phyloP scores from a whole-genome alignment of 148 eudicot species.

The Cornus kousa region DNA sequence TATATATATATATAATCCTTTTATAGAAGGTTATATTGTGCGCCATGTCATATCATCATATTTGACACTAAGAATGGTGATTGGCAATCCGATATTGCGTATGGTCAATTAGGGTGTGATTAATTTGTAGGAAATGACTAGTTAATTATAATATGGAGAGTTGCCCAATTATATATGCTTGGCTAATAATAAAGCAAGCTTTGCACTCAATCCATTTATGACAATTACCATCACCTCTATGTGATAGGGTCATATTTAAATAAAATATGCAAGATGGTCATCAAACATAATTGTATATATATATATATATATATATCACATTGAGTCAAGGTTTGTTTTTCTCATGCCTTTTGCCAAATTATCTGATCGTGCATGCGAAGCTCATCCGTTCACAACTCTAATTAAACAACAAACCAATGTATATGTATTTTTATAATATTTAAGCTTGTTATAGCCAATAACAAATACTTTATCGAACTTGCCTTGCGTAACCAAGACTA shows the following conservation, averaged over 20 bases:
- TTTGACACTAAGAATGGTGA: neutral
- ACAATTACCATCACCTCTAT: neutral
- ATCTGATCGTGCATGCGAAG: too few species aligned
- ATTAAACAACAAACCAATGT: too few species aligned
- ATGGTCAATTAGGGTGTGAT: neutral
- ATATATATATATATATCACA: too few species aligned
- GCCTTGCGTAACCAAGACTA: too few species aligned
- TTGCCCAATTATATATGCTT: conserved; percentile 3
- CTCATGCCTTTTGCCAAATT: neutral
- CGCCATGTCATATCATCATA: neutral
- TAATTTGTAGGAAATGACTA: neutral
- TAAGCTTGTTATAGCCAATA: too few species aligned
- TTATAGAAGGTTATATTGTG: neutral
- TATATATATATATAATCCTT: neutral
- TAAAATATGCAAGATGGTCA: neutral
- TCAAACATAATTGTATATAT: neutral
- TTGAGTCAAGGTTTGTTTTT: too few species aligned
- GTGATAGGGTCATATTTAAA: neutral
- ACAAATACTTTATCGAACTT: too few species aligned
- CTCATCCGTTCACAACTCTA: too few species aligned
- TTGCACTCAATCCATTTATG: neutral
- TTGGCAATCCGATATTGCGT: neutral
- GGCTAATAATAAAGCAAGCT: neutral
- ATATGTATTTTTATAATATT: too few species aligned
- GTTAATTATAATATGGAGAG: neutral